A percentile compares a stretch with the other conserved stretches of the same genome.
These are phyloP conservation scores for Venustampulla echinocandica DNA, from an alignment of 495 filamentous ascomycete genomes.

Conservation along the genomic window DNA sequence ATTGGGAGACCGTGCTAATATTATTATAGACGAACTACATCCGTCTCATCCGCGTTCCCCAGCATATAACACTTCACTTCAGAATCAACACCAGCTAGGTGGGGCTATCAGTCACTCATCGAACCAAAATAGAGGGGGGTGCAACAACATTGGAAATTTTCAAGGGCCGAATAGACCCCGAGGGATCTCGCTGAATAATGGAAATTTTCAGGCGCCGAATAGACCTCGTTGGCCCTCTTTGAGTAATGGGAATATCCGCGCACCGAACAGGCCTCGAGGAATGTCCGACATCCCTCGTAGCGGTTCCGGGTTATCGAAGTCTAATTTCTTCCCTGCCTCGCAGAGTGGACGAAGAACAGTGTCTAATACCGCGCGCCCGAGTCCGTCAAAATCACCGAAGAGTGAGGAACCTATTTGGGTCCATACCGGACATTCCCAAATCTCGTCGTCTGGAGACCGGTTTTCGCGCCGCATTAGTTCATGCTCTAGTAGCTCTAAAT, in stretches of 20 bases:
- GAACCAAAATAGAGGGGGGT: too few relatives aligned
- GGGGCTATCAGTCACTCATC: too few relatives aligned
- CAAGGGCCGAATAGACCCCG: too few relatives aligned
- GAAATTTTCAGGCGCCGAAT: too few relatives aligned
- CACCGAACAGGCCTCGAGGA: conserved; percentile 2
- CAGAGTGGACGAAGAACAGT: conserved; percentile 5
- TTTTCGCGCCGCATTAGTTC: neutral
- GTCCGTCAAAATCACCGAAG: neutral
- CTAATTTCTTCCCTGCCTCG: neutral
- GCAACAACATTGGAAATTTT: too few relatives aligned
- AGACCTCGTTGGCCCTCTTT: too few relatives aligned
- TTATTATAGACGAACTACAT: too few relatives aligned
- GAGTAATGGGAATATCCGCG: neutral
- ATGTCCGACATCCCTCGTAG: conserved; percentile 8
- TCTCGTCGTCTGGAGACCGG: neutral
- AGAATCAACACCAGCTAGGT: too few relatives aligned
- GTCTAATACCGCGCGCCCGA: neutral
- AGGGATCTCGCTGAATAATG: too few relatives aligned
- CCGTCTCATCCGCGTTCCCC: too few relatives aligned
- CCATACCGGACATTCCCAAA: neutral
- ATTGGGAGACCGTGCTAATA: too few relatives aligned
- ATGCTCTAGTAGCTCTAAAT: neutral
- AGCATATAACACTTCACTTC: too few relatives aligned
- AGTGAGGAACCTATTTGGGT: neutral
- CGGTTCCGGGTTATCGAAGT: neutral